phyloP scores from a whole-genome alignment of 768 basidiomycete species.

The Daedaleopsis nitida region DNA sequence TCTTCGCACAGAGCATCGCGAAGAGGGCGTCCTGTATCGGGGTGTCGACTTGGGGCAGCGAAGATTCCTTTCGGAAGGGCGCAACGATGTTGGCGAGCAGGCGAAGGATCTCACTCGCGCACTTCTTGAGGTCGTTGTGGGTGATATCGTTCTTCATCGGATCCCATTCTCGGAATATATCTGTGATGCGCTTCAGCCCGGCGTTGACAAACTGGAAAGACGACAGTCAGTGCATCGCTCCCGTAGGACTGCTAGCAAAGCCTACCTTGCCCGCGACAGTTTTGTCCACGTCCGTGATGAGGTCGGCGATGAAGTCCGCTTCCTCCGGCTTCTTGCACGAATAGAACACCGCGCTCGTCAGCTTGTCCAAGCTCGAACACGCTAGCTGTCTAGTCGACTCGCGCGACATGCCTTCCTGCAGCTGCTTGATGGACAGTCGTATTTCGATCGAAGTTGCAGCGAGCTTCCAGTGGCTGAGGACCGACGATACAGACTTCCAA shows the following conservation, averaged over 20 bases:
- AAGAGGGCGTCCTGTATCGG: slow-evolving; percentile 62
- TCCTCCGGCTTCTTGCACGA: slow-evolving; percentile 77
- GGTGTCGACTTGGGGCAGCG: slow-evolving; percentile 52
- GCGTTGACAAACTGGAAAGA: slow-evolving; percentile 67
- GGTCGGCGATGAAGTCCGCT: slow-evolving; percentile 82
- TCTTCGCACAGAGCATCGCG: slow-evolving; percentile 46
- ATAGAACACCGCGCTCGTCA: slow-evolving; percentile 68
- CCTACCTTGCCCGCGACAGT: slow-evolving; percentile 69
- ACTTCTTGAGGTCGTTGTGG: slow-evolving; percentile 45
- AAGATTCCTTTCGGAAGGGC: slow-evolving; percentile 53
- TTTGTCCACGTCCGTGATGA: slow-evolving; percentile 69
- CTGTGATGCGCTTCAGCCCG: slow-evolving; percentile 65
- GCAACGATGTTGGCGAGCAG: slow-evolving; percentile 69
- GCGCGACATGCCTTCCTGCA: slow-evolving; percentile 67
- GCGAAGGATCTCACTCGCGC: slow-evolving; percentile 68
- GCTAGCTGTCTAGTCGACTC: slow-evolving; percentile 55
- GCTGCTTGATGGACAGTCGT: slow-evolving; percentile 72
- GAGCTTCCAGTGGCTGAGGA: slow-evolving; percentile 83
- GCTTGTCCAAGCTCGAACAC: slow-evolving; percentile 62
- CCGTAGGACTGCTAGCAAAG: background rate
- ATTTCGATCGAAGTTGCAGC: slow-evolving; percentile 80
- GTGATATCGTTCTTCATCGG: slow-evolving; percentile 27
- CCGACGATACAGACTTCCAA: slow-evolving; percentile 44
- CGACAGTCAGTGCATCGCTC: background rate
- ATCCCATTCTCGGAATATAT: slow-evolving; percentile 46